Conservation (phyloP, 768 basidiomycete species). For the Tephrocybe sp. region DNA sequence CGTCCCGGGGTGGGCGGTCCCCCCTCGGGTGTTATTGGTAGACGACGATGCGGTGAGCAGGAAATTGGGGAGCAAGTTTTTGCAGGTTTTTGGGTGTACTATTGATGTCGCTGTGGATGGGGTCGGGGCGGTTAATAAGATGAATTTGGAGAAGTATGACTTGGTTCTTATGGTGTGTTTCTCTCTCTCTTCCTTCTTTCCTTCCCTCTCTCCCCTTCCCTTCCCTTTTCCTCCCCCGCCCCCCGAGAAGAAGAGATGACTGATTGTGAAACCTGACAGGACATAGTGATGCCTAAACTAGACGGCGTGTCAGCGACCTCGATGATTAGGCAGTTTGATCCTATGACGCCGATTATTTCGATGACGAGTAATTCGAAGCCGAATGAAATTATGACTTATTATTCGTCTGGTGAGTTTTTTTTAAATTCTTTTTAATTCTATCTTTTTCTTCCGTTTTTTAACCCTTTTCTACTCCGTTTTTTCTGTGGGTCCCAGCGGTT, state of each 20-base stretch:
- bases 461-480: too few relatives aligned
- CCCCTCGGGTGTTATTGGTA: slow-evolving; percentile 88
- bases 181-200: slow-evolving; percentile 6
- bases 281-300: slow-evolving; percentile 92
- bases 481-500: too few relatives aligned
- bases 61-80: slow-evolving; percentile 85
- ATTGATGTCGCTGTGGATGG: slow-evolving; percentile 96
- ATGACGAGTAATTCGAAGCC: slow-evolving; percentile 97
- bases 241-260: too few relatives aligned
- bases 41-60: slow-evolving; percentile 95
- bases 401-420: slow-evolving; percentile 57
- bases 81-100: slow-evolving; percentile 94
- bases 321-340: slow-evolving; percentile 92
- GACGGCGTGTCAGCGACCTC: slow-evolving; percentile 91
- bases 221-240: too few relatives aligned
- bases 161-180: slow-evolving; percentile 86
- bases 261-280: slow-evolving; percentile 43
- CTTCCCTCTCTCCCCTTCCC: slow-evolving; percentile 6
- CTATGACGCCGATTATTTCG: slow-evolving; percentile 94
- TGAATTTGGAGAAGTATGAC: slow-evolving; percentile 96
- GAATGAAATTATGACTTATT: slow-evolving; percentile 90
- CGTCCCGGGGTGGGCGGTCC: slow-evolving; percentile 89
- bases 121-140: slow-evolving; percentile 89
- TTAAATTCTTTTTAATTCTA: not conserved
- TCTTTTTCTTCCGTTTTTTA: too few relatives aligned